phyloP scores from a whole-genome alignment of 352 stramenopile genomes.

The Elongisporangium senticosum region DNA sequence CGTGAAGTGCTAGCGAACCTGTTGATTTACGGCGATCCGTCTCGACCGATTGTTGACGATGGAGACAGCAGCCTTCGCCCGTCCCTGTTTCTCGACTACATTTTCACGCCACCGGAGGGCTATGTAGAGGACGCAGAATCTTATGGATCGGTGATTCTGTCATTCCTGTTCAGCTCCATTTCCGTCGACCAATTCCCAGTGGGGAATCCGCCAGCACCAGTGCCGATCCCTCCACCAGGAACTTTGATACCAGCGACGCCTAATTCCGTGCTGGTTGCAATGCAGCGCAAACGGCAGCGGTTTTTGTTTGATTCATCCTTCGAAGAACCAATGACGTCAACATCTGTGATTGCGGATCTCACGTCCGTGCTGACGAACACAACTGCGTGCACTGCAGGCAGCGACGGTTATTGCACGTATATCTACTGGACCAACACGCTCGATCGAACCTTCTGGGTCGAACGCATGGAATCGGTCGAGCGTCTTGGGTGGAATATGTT shows the following conservation, averaged over 20 bases:
- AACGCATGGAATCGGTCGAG: slow-evolving; percentile 43
- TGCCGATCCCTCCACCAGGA: slow-evolving; percentile 3
- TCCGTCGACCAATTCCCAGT: slow-evolving; percentile 29
- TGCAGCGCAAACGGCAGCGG: slow-evolving; percentile 30
- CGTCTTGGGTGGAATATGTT: slow-evolving; percentile 37
- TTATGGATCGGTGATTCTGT: slow-evolving; percentile 3
- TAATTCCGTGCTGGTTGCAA: slow-evolving; percentile 21
- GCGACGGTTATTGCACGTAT: slow-evolving; percentile 27
- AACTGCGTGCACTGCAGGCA: background rate
- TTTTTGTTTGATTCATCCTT: slow-evolving; percentile 29
- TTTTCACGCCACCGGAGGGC: slow-evolving; percentile 10
- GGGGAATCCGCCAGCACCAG: slow-evolving; percentile 29
- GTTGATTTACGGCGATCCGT: slow-evolving; percentile 39
- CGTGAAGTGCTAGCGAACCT: slow-evolving; percentile 32
- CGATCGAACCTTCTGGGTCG: slow-evolving; percentile 38
- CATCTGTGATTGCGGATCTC: too few species aligned
- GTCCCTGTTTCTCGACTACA: slow-evolving; percentile 45
- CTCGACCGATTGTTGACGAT: slow-evolving; percentile 13
- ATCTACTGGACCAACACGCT: slow-evolving; percentile 43
- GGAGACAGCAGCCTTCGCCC: slow-evolving; percentile 7
- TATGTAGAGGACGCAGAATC: background rate
- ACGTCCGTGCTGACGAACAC: too few species aligned
- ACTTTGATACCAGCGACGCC: slow-evolving; percentile 25
- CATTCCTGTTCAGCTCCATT: slow-evolving; percentile 44
- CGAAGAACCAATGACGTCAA: too few species aligned